Base-by-base conservation (phyloP, 2,329 filamentous ascomycete species). In the Cadophora sp. region DNA sequence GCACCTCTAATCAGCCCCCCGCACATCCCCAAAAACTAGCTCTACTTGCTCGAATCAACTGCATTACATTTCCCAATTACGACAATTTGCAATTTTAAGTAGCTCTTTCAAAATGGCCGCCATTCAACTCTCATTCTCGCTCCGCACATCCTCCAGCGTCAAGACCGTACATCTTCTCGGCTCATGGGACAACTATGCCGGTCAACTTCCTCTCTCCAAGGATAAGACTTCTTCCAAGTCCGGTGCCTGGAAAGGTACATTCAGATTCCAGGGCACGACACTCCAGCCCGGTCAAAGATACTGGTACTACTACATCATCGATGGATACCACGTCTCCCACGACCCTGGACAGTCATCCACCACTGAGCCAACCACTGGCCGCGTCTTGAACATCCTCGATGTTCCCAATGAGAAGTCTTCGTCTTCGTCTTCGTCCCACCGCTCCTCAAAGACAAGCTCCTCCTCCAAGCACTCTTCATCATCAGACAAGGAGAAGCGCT, bases 301-400 rank as follows among this genome's bases (percentile, higher is more conserved):
- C 89, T 99, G 96, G 96, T 99, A 98, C 90, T 99, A 99, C 89
- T 99, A 97, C 87, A 97, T 98, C 89, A 96, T 98, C 81, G 96
- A 99, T 81, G 96, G 96, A 75, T 97, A 97, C 89, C 94, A 97
- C 81, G 91, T 97, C 80, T 94, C 94, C 70, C 95, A 98, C 87
- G 96, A 98, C 83, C 94, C 95, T 74, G 92, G 92, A 80, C 90
- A 94, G 80, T 85, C 91, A 77, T 95, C 91, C 78, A 96, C 92
- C 78, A 91, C 92, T 73, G 96, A 99, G 86, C 94, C 95, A 79
- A 98, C 94, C 80, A 98, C 96, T 66, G 93, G 94, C 83, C 95
- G 96, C 80, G 93, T 94, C 82, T 87, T 99, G 76, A 99, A 99
- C 88, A 93, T 97, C 82, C 93, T 99, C 81, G 94, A 98, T 80